Evolutionary conservation across 495 filamentous ascomycete genomes (phyloP).

Genomic region (Aspergillus haitiensis): DNA sequence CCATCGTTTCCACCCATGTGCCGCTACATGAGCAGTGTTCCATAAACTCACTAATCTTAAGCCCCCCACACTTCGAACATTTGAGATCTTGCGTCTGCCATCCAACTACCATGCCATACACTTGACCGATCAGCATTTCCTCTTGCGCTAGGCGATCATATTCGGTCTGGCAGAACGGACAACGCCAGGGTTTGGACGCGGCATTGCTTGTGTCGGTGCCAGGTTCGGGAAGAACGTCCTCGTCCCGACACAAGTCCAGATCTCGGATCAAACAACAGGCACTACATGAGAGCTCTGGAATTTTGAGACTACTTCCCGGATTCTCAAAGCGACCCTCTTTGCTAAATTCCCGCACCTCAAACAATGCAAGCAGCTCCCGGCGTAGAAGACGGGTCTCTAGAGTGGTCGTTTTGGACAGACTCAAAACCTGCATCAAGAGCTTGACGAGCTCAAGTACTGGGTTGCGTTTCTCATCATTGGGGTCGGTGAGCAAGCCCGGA

Average conservation of each 20-base stretch:
- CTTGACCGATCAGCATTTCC: slow-evolving; percentile 74
- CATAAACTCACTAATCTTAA: slow-evolving; percentile 86
- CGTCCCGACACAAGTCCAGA: slow-evolving; percentile 92
- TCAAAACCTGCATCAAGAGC: slow-evolving; percentile 84
- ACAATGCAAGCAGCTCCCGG: slow-evolving; percentile 83
- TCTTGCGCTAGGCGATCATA: slow-evolving; percentile 78
- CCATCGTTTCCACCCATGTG: slow-evolving; percentile 70
- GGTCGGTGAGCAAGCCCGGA: slow-evolving; percentile 68
- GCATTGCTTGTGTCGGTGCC: slow-evolving; percentile 37
- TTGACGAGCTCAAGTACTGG: slow-evolving; percentile 89
- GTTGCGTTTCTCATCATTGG: slow-evolving; percentile 61
- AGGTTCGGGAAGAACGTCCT: slow-evolving; percentile 66
- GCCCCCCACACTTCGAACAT: slow-evolving; percentile 57
- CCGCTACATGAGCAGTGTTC: slow-evolving; percentile 95
- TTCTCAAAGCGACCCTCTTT: slow-evolving; percentile 83
- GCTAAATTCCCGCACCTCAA: slow-evolving; percentile 93
- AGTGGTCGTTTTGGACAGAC: slow-evolving; percentile 75
- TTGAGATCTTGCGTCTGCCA: slow-evolving; percentile 92
- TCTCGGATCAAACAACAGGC: slow-evolving; percentile 86
- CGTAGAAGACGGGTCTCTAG: slow-evolving; percentile 83
- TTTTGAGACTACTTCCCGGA: slow-evolving; percentile 69
- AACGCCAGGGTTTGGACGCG: slow-evolving; percentile 65
- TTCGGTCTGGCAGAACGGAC: slow-evolving; percentile 71
- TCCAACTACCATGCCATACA: slow-evolving; percentile 70
- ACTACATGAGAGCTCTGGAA: slow-evolving; percentile 77